A percentile compares a stretch with the other conserved stretches of the same genome.
Conservation (phyloP, 2,329 filamentous ascomycete species). For the Ceratocystiopsis brevicomis region DNA sequence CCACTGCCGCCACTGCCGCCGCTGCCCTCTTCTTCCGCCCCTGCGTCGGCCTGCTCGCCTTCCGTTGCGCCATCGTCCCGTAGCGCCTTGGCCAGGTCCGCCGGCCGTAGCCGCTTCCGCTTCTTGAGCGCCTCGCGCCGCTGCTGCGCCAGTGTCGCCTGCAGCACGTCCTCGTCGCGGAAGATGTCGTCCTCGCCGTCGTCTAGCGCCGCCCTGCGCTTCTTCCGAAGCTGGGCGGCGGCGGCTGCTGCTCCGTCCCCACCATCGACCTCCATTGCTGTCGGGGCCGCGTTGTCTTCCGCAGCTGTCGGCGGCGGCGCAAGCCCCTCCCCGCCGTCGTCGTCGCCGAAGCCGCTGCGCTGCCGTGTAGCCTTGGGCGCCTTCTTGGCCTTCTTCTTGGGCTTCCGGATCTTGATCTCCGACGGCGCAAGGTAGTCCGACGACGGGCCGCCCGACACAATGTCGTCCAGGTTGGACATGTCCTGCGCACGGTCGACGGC, state of each 20-base stretch:
- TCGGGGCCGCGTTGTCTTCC: background rate
- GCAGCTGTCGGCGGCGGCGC: background rate
- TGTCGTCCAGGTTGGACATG: constrained; percentile 50
- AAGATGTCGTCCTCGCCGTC: constrained; percentile 35
- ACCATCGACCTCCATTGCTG: constrained; percentile 12
- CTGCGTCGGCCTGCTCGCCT: constrained; percentile 17
- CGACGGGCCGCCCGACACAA: constrained; percentile 42
- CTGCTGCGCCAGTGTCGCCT: constrained; percentile 69
- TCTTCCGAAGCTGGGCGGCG: constrained; percentile 32
- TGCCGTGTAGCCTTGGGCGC: constrained; percentile 69
- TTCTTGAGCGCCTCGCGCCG: constrained; percentile 74
- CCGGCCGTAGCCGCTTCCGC: constrained; percentile 67
- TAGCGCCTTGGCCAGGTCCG: constrained; percentile 71
- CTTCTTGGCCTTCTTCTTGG: constrained; percentile 60
- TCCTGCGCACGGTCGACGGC: constrained; percentile 42
- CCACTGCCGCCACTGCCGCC: constrained; percentile 21
- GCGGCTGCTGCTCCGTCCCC: constrained; percentile 15
- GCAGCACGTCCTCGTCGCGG: constrained; percentile 82
- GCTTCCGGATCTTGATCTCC: constrained; percentile 83
- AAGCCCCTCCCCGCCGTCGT: constrained; percentile 26
- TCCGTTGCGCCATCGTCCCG: constrained; percentile 27
- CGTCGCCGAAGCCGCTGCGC: constrained; percentile 33
- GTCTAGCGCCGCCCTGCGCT: constrained; percentile 45
- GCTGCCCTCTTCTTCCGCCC: constrained; percentile 6
- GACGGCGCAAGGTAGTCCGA: constrained; percentile 82